phyloP scores from a whole-genome alignment of 2,329 filamentous ascomycete species.

The Aspergillus carbonarius region DNA sequence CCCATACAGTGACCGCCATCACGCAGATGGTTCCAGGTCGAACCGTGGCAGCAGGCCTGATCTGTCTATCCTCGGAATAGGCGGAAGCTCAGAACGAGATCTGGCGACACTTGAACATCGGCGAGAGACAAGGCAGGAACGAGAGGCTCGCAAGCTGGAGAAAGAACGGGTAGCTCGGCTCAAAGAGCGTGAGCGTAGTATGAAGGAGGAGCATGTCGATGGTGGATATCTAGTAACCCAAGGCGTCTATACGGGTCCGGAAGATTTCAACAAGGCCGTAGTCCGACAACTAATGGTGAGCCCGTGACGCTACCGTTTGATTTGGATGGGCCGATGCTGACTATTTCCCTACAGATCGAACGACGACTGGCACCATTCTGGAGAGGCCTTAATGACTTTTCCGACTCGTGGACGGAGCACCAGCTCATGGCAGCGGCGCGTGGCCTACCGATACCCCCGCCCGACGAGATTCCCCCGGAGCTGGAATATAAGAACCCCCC shows the following conservation, averaged over 20 bases:
- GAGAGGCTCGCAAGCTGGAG: slow-evolving; percentile 81
- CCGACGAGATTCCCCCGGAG: slow-evolving; percentile 79
- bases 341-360: slow-evolving; percentile 69
- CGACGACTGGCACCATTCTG: slow-evolving; percentile 91
- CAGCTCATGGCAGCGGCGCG: slow-evolving; percentile 90
- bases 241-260: slow-evolving; percentile 85
- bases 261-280: slow-evolving; percentile 87
- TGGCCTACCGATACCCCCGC: slow-evolving; percentile 76
- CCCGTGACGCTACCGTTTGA: not conserved
- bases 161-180: slow-evolving; percentile 72
- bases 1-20: slow-evolving; percentile 30
- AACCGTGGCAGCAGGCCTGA: slow-evolving; percentile 58
- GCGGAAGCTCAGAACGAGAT: slow-evolving; percentile 51
- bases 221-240: slow-evolving; percentile 93
- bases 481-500: slow-evolving; percentile 54
- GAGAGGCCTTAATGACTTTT: slow-evolving; percentile 87
- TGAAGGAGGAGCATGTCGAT: slow-evolving; percentile 89
- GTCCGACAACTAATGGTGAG: slow-evolving; percentile 87
- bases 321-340: slow-evolving; percentile 18
- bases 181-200: slow-evolving; percentile 85
- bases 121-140: slow-evolving; percentile 85
- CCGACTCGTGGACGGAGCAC: slow-evolving; percentile 85
- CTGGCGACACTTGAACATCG: slow-evolving; percentile 57
- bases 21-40: slow-evolving; percentile 45
- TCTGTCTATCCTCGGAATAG: slow-evolving; percentile 59